These are phyloP conservation scores for Colletotrichum incanum DNA, from an alignment of 2,329 filamentous ascomycete genomes.

Conservation along the genomic window DNA sequence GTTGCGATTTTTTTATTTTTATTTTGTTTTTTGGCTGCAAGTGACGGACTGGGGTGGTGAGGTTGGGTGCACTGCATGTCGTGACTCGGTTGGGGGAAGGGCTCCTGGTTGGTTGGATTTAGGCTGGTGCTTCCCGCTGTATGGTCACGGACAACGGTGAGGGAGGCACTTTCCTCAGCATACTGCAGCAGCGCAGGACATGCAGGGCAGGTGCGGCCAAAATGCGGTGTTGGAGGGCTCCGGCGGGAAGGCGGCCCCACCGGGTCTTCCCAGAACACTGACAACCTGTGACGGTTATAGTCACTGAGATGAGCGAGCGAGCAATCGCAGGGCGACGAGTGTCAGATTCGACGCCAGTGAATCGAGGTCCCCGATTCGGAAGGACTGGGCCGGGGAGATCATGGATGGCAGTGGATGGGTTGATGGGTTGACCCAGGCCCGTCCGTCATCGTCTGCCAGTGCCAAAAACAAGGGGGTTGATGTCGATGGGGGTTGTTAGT, in stretches of 20 bases:
- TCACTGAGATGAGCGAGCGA: background rate
- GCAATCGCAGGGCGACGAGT: constrained; percentile 6
- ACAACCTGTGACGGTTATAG: background rate
- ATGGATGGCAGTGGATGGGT: background rate
- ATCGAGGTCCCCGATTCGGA: background rate
- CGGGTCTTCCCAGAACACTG: constrained; percentile 3
- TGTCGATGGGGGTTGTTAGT: background rate
- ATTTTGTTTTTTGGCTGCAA: constrained; percentile 10
- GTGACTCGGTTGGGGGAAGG: constrained; percentile 21
- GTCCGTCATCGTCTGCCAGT: background rate
- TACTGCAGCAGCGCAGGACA: background rate
- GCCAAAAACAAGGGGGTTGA: background rate
- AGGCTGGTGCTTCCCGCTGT: background rate
- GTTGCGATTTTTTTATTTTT: constrained; percentile 15
- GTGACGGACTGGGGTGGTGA: background rate
- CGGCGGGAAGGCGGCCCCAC: constrained; percentile 29
- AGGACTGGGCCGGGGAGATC: background rate
- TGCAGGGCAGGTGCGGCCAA: background rate
- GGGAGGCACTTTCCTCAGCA: constrained; percentile 1
- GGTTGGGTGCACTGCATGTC: background rate
- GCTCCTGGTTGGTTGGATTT: background rate
- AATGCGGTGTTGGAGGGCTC: constrained; percentile 21
- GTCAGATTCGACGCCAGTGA: background rate
- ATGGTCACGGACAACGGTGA: background rate
- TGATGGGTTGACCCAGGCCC: constrained; percentile 2